These are phyloP conservation scores for Cladorrhinum sp. DNA, from an alignment of 2,329 filamentous ascomycete genomes.

Conservation along the genomic window DNA sequence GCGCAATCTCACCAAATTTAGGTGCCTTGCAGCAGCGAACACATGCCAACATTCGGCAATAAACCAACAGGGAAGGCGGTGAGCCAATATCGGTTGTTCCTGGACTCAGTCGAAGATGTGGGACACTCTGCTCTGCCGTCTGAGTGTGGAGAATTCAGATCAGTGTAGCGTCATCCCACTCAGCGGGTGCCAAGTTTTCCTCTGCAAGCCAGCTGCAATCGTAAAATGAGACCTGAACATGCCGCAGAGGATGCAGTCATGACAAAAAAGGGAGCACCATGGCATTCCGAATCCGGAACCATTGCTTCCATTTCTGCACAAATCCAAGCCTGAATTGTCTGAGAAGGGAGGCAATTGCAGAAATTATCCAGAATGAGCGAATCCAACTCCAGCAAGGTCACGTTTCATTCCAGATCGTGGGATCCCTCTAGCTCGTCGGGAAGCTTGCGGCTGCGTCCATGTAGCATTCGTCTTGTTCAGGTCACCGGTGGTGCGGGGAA, in stretches of 20 bases:
- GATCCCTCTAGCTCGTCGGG: background rate
- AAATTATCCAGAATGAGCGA: background rate
- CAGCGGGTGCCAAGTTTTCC: background rate
- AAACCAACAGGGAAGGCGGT: slow-evolving; percentile 14
- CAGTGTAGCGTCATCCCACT: slow-evolving; percentile 1
- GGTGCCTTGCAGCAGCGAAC: background rate
- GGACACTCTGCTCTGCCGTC: slow-evolving; percentile 13
- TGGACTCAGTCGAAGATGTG: background rate
- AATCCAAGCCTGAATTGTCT: background rate
- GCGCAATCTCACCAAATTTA: background rate
- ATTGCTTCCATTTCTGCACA: background rate
- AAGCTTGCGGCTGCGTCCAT: background rate
- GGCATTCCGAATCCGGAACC: background rate
- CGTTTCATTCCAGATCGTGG: background rate
- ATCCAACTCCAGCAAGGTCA: background rate
- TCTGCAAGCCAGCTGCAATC: background rate
- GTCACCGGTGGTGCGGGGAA: slow-evolving; percentile 2
- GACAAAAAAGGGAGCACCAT: no score
- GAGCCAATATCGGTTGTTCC: background rate
- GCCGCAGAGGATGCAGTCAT: background rate
- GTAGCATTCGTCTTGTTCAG: background rate
- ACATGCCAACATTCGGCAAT: background rate
- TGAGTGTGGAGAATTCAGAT: slow-evolving; percentile 1
- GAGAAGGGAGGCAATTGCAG: background rate
- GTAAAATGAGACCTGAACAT: background rate